Conservation (phyloP, 345 rosid species). For the Hirschfeldia incana region DNA sequence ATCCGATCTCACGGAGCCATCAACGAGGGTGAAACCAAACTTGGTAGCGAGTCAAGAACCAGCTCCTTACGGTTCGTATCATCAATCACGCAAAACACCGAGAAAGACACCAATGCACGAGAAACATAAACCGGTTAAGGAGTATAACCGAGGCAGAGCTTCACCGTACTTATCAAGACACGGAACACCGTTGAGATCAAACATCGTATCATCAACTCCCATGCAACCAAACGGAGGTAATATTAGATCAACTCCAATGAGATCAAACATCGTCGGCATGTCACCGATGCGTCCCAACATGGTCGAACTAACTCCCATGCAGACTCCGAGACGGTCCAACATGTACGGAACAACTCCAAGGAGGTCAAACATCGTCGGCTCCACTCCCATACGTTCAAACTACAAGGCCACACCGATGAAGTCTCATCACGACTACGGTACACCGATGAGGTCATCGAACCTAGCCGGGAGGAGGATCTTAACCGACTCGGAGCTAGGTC, state of each 20-base stretch:
- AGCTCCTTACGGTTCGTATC: background rate
- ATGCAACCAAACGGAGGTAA: slow-evolving; percentile 11
- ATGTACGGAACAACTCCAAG: slow-evolving; percentile 28
- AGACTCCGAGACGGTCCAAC: slow-evolving; percentile 31
- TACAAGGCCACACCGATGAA: slow-evolving; percentile 36
- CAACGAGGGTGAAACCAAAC: background rate
- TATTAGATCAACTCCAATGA: slow-evolving; percentile 29
- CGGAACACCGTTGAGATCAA: slow-evolving; percentile 41
- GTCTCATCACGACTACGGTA: slow-evolving; percentile 25
- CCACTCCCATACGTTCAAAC: slow-evolving; percentile 13
- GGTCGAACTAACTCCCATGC: slow-evolving; percentile 13
- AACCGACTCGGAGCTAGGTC: slow-evolving; percentile 76
- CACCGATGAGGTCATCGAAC: slow-evolving; percentile 27
- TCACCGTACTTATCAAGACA: slow-evolving; percentile 37
- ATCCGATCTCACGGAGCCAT: slow-evolving; percentile 17
- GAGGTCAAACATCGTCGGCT: background rate
- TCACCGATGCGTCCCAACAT: slow-evolving; percentile 29
- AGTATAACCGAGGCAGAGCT: slow-evolving; percentile 19
- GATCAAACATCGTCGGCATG: slow-evolving; percentile 24
- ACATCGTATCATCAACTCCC: slow-evolving; percentile 32
- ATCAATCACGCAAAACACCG: slow-evolving; percentile 33
- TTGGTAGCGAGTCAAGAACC: background rate
- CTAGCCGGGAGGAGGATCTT: slow-evolving; percentile 26
- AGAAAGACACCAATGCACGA: slow-evolving; percentile 1
- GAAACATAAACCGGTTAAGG: slow-evolving; percentile 1